These are phyloP conservation scores for Liriodendron chinense DNA, from an alignment of 164 flowering plant genomes.

Conservation along the genomic window DNA sequence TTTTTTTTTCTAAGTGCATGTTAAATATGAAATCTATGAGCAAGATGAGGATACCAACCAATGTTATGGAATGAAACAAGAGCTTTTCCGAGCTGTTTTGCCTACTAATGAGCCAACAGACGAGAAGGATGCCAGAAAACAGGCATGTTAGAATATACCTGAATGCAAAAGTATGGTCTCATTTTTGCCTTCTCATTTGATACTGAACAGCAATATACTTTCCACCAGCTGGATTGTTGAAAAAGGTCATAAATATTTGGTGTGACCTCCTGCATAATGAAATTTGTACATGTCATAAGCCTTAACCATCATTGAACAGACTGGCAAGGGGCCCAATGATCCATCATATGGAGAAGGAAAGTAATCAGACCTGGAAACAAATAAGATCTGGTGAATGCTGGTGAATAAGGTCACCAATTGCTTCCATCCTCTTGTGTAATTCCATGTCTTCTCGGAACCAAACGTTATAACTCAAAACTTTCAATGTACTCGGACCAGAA, in stretches of 20 bases:
- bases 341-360: not conserved
- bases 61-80: too few species aligned
- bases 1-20: too few species aligned
- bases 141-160: constrained; percentile 33
- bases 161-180: constrained; percentile 81
- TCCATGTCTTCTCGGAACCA: constrained; percentile 96
- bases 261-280: constrained; percentile 73
- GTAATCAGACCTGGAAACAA: constrained; percentile 78
- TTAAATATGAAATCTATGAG: too few species aligned
- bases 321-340: not conserved
- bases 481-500: constrained; percentile 24
- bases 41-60: too few species aligned
- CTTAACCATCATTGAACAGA: not conserved
- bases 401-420: constrained; percentile 74
- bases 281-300: not conserved
- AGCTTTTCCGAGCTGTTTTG: too few species aligned
- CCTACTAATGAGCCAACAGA: not conserved
- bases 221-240: constrained; percentile 80
- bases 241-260: constrained; percentile 65
- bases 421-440: constrained; percentile 74
- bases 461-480: constrained; percentile 83
- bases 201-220: constrained; percentile 66
- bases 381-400: constrained; percentile 77
- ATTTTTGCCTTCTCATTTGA: constrained; percentile 33
- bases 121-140: not conserved